phyloP scores from a whole-genome alignment of 768 basidiomycete genomes.

The Termitomyces sp. region DNA sequence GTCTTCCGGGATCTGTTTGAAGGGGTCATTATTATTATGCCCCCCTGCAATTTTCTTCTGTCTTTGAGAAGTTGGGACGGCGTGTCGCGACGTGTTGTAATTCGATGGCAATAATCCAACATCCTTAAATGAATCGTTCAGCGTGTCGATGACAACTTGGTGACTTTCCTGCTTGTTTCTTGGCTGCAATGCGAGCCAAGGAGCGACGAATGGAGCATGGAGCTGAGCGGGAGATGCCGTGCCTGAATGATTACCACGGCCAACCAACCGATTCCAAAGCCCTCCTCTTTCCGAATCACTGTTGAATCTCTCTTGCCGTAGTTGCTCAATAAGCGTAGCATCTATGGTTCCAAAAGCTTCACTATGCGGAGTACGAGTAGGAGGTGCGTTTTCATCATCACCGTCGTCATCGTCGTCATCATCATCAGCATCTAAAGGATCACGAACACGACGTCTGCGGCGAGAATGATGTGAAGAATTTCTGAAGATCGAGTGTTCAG shows the following conservation, averaged over 20 bases:
- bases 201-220: slow-evolving; percentile 33
- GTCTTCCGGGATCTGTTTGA: slow-evolving; percentile 62
- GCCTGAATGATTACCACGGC: slow-evolving; percentile 14
- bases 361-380: slow-evolving; percentile 54
- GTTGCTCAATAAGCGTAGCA: slow-evolving; percentile 46
- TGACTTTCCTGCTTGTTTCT: slow-evolving; percentile 66
- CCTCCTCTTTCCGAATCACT: slow-evolving; percentile 21
- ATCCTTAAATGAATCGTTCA: slow-evolving; percentile 76
- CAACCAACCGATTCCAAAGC: slow-evolving; percentile 21
- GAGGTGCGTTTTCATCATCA: slow-evolving; percentile 21
- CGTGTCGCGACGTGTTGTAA: slow-evolving; percentile 27
- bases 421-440: slow-evolving; percentile 22
- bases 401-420: slow-evolving; percentile 32
- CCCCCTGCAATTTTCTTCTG: slow-evolving; percentile 26
- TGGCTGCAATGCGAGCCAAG: slow-evolving; percentile 66
- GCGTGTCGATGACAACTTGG: slow-evolving; percentile 61
- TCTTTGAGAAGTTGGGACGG: slow-evolving; percentile 19
- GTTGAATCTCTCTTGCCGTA: slow-evolving; percentile 23
- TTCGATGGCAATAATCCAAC: slow-evolving; percentile 70
- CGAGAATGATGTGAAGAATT: slow-evolving; percentile 18
- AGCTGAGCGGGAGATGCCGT: slow-evolving; percentile 20
- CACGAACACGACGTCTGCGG: slow-evolving; percentile 25
- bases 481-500: slow-evolving; percentile 11
- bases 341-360: slow-evolving; percentile 62
- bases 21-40: slow-evolving; percentile 37